Evolutionary conservation across 805 yeast species (phyloP).

Genomic region (Starmerella stellata): DNA sequence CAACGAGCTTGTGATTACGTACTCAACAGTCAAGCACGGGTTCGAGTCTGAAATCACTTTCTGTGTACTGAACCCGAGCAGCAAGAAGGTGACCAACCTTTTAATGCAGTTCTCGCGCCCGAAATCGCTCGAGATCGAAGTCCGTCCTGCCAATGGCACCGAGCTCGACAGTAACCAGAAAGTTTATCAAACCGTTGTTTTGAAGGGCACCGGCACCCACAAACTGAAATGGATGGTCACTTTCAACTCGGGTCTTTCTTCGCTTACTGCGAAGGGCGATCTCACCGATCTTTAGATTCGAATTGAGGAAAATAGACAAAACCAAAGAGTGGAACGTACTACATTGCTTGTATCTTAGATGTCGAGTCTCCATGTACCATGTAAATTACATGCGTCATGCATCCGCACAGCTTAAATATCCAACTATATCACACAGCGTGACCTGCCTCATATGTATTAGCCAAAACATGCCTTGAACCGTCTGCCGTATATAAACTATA

Average conservation of each 20-base stretch:
- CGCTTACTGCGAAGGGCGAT: conserved; percentile 29
- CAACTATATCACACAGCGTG: no score
- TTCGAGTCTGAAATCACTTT: conserved; percentile 30
- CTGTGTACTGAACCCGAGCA: conserved; percentile 34
- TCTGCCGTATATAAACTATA: no score
- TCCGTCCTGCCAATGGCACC: conserved; percentile 46
- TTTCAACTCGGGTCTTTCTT: conserved; percentile 33
- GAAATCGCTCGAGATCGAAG: conserved; percentile 36
- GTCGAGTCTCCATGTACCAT: no score
- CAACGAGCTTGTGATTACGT: conserved; percentile 31
- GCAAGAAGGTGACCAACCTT: conserved; percentile 31
- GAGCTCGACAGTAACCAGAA: conserved; percentile 34
- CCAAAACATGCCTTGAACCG: no score
- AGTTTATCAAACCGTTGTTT: conserved; percentile 35
- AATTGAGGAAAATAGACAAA: no score
- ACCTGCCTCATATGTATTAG: no score
- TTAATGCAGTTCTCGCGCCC: conserved; percentile 58
- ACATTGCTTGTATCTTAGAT: no score
- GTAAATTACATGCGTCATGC: no score
- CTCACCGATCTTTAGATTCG: conserved; percentile 16
- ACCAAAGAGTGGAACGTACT: no score
- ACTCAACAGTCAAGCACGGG: conserved; percentile 26
- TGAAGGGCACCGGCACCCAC: conserved; percentile 24
- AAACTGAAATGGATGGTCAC: conserved; percentile 64
- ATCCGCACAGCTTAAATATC: no score